These are phyloP conservation scores for Kregervanrija fluxuum DNA, from an alignment of 805 yeast genomes.

Conservation along the genomic window DNA sequence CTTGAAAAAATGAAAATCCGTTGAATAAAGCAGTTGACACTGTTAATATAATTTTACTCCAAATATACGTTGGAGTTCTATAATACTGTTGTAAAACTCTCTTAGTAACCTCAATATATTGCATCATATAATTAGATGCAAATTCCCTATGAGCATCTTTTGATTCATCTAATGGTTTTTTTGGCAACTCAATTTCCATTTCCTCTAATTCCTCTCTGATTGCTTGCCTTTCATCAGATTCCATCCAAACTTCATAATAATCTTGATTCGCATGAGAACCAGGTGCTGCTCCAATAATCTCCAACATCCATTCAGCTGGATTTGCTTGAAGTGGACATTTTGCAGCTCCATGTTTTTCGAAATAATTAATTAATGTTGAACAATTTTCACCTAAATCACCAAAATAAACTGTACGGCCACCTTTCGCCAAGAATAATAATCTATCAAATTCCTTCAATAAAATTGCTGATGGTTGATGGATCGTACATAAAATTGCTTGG, in stretches of 20 bases:
- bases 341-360: conserved; percentile 58
- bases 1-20: conserved; percentile 65
- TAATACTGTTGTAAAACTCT: conserved; percentile 56
- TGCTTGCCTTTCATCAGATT: conserved; percentile 53
- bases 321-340: conserved; percentile 64
- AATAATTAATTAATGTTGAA: conserved; percentile 50
- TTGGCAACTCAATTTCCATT: conserved; percentile 55
- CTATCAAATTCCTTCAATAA: conserved; percentile 74
- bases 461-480: conserved; percentile 82
- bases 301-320: conserved; percentile 92
- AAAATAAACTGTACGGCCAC: conserved; percentile 71
- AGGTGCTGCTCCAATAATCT: conserved; percentile 78
- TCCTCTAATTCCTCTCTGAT: conserved; percentile 51
- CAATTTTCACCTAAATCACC: conserved; percentile 63
- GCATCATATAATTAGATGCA: conserved; percentile 37
- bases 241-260: conserved; percentile 71
- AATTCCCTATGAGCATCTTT: conserved; percentile 33
- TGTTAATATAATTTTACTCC: conserved; percentile 49
- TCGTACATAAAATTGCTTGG: conserved; percentile 58
- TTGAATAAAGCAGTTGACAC: conserved; percentile 50
- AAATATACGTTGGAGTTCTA: conserved; percentile 56
- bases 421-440: conserved; percentile 57
- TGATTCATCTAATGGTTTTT: conserved; percentile 26
- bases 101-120: conserved; percentile 36
- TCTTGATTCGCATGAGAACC: conserved; percentile 69